Evolutionary conservation across 257 asterid species (phyloP).

Genomic region (Paraleonurus japonicus): DNA sequence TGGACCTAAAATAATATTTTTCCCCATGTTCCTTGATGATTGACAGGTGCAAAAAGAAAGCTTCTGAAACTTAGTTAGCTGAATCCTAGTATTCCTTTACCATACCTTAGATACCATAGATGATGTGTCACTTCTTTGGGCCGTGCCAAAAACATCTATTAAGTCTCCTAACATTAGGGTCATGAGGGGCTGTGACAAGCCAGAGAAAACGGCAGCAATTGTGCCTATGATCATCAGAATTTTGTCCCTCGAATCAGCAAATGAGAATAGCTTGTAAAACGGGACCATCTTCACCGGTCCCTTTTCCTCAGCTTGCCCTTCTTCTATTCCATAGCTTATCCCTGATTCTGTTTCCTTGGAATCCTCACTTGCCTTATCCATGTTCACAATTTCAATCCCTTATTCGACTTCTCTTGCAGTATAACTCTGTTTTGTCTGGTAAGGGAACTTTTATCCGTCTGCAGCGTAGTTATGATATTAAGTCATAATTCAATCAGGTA

Average conservation of each 20-base stretch:
- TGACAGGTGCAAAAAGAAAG: not conserved
- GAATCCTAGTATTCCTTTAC: not conserved
- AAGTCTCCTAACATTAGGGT: conserved; percentile 39
- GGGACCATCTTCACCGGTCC: conserved; percentile 19
- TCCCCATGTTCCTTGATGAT: not conserved
- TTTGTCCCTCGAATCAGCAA: conserved; percentile 43
- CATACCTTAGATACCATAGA: conserved; percentile 39
- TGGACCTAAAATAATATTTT: too few relatives aligned
- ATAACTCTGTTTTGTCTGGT: not conserved
- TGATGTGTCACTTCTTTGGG: conserved; percentile 3
- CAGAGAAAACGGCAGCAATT: conserved; percentile 43
- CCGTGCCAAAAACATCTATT: conserved; percentile 32
- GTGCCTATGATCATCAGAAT: conserved; percentile 44
- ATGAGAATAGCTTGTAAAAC: conserved; percentile 39
- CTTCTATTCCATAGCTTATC: not conserved
- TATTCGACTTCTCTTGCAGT: conserved; percentile 4
- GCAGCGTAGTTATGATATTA: not conserved
- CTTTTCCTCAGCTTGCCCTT: not conserved
- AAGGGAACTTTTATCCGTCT: not conserved
- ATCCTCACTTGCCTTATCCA: conserved; percentile 2
- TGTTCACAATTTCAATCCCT: not conserved
- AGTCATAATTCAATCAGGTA: not conserved
- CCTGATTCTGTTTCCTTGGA: conserved; percentile 12
- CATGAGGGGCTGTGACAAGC: conserved; percentile 37
- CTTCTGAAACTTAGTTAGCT: not conserved